These are phyloP conservation scores for Populus nigra DNA, from an alignment of 345 rosid genomes.

Conservation along the genomic window DNA sequence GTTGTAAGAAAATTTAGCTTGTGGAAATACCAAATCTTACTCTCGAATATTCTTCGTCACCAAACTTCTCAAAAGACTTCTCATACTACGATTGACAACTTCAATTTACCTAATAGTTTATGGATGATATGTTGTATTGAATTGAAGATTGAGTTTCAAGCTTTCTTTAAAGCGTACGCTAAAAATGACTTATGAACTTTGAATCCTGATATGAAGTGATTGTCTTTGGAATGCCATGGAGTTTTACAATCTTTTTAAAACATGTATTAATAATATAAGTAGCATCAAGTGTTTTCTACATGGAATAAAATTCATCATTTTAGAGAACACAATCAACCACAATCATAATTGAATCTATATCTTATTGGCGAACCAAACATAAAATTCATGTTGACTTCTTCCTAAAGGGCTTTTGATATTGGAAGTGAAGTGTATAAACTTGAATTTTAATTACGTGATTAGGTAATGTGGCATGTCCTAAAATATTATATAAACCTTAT, in stretches of 20 bases:
- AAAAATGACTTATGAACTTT: neutral
- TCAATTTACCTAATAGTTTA: neutral
- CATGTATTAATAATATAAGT: neutral
- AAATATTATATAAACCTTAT: neutral
- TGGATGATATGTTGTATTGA: neutral
- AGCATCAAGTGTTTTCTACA: neutral
- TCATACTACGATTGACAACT: neutral
- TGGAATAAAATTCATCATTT: neutral
- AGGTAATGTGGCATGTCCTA: neutral
- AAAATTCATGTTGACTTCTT: constrained; percentile 1
- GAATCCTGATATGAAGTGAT: neutral
- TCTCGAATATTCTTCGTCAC: neutral
- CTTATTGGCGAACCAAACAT: neutral
- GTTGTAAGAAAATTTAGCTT: neutral
- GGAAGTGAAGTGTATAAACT: neutral
- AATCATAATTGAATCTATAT: neutral
- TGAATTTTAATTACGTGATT: neutral
- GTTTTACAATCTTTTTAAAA: neutral
- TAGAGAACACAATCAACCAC: neutral
- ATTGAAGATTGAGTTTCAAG: neutral
- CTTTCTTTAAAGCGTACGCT: neutral
- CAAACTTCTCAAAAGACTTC: neutral
- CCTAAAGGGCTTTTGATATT: neutral
- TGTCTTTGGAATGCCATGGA: neutral
- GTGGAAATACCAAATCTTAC: neutral